phyloP scores from a whole-genome alignment of 768 basidiomycete species.

The Udeniomyces megalosporus region DNA sequence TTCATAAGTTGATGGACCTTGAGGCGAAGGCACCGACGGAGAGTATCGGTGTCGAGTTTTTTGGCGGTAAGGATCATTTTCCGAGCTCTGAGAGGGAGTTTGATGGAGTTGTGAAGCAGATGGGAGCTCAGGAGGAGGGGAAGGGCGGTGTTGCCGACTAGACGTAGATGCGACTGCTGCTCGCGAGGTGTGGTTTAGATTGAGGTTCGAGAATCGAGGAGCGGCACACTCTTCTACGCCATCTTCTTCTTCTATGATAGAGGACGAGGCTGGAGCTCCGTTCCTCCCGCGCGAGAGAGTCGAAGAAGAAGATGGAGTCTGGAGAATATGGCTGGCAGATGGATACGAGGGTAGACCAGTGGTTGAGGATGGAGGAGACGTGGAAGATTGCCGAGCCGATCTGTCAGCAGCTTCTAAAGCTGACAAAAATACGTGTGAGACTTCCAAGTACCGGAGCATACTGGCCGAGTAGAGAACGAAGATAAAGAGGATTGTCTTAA shows the following conservation, averaged over 20 bases:
- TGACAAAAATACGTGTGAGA: no score
- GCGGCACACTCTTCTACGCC: background rate
- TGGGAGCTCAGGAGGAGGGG: background rate
- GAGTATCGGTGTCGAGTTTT: slow-evolving; percentile 5
- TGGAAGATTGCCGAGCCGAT: no score
- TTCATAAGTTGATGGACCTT: background rate
- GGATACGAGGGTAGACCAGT: no score
- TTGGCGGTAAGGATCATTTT: background rate
- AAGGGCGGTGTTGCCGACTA: background rate
- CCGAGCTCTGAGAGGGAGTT: background rate
- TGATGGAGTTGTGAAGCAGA: background rate
- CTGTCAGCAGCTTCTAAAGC: no score
- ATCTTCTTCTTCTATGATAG: no score
- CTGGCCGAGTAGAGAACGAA: background rate
- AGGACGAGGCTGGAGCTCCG: no score
- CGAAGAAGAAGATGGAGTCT: no score
- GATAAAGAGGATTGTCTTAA: background rate
- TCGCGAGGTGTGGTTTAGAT: background rate
- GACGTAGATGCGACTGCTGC: background rate
- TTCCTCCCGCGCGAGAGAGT: no score
- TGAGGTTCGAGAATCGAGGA: background rate
- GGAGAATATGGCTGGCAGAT: no score
- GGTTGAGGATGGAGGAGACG: no score
- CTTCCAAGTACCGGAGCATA: background rate
- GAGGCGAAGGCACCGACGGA: background rate